Evolutionary conservation across 2,329 filamentous ascomycete species (phyloP), one percentile per base, ranked within the genome.

Genomic region (Rachicladosporium sp.): DNA sequence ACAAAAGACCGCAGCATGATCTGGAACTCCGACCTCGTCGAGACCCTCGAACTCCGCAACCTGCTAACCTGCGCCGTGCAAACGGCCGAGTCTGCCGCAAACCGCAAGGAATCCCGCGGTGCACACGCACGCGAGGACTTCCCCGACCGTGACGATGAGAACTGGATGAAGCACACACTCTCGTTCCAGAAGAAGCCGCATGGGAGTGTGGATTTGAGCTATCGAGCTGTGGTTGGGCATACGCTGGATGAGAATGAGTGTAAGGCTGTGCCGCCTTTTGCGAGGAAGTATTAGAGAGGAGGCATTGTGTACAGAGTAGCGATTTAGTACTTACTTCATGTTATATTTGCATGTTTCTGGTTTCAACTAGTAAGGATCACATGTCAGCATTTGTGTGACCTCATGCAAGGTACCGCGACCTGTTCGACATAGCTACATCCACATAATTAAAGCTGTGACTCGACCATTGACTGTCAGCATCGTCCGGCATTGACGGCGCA

Each of bases 1-100:
- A 95, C 85, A 69, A 93, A 94, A 77, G 89, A 96, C 66, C 83
- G 91, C 65, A 93, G 85, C 74, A 95, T 96, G 89, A 96, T 96
- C 71, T 96, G 89, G 89, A 96, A 96, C 78, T 87, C 84, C 15
- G 89, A 96, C 59, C 77, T 96, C 31, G 86, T 94, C 46, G 89
- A 96, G 74, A 93, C 89, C 6, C 78, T 98, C 41, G 91, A 98
- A 69, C 73, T 96, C 58, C 77, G 88, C 59, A 98, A 98, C 66
- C 67, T 98, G 57, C 70, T 98, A 60, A 96, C 91, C 57, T 96
- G 91, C 78, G 89, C 88, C 53, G 77, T 82, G 35, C 91, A 98
- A 80, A 96, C 91, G 37, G 91, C 91, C 46, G 76, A 80, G 53
- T 76, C 87, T 27, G 91, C 91, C 47, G 85, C 87, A 43, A 89